phyloP scores from a whole-genome alignment of 2,329 filamentous ascomycete species.

The Botryotinia narcissicola region DNA sequence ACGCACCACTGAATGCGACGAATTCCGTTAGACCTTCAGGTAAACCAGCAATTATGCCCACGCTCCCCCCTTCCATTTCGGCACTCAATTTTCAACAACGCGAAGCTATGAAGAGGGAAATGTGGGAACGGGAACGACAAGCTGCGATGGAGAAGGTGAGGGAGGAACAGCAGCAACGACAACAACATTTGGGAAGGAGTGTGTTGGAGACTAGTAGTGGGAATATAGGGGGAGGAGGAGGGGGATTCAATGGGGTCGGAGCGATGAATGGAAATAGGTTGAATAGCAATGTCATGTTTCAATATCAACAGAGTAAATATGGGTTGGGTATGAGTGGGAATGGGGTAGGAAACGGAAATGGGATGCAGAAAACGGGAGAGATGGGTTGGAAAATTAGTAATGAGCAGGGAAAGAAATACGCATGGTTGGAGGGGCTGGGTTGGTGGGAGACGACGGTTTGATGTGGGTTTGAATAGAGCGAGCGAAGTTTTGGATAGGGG shows the following conservation, averaged over 20 bases:
- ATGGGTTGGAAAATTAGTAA: not conserved
- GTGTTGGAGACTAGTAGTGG: not conserved
- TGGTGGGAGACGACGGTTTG: conserved; percentile 16
- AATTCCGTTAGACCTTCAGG: not conserved
- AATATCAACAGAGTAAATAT: conserved; percentile 5
- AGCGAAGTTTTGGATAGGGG: not conserved
- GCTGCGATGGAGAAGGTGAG: conserved; percentile 37
- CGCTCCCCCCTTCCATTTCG: not conserved
- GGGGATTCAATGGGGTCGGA: not conserved
- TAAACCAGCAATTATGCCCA: conserved; percentile 1
- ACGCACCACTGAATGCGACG: conserved; percentile 5
- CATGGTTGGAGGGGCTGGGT: conserved; percentile 14
- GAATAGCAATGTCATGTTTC: not conserved
- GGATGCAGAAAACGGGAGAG: not conserved
- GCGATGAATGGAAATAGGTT: not conserved
- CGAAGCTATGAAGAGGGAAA: conserved; percentile 48
- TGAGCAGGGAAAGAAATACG: conserved; percentile 16
- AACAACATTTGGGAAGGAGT: conserved; percentile 20
- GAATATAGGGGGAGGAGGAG: not conserved
- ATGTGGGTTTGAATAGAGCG: not conserved
- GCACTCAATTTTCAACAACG: conserved; percentile 44
- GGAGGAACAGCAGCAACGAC: not conserved
- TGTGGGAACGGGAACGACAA: conserved; percentile 45
- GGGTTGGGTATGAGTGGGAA: not conserved
- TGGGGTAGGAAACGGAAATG: not conserved